Percentiles rank a stretch among this genome's conserved stretches.
Evolutionary conservation across 345 rosid genomes (phyloP).

Genomic region (Lepidium didymum): DNA sequence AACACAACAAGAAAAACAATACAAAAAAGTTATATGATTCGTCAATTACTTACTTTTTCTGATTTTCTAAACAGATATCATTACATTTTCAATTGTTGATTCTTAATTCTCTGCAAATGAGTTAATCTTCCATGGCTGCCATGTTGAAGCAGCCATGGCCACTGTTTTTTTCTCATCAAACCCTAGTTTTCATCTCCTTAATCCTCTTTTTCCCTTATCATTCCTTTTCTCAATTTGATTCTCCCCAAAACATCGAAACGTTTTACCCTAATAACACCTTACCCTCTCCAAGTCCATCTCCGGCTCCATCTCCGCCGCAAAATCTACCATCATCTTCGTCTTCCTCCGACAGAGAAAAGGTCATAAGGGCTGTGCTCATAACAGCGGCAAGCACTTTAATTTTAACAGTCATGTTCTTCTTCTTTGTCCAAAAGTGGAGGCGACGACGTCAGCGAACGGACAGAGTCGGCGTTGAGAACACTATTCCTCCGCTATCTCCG

Average conservation of each 20-base stretch:
- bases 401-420: conserved; percentile 49
- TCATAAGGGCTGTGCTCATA: conserved; percentile 56
- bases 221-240: conserved; percentile 34
- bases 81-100: background rate
- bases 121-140: conserved; percentile 34
- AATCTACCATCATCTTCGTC: conserved; percentile 15
- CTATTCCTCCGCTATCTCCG: conserved; percentile 6
- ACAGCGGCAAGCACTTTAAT: conserved; percentile 61
- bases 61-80: background rate
- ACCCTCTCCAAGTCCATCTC: conserved; percentile 26
- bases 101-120: conserved; percentile 5
- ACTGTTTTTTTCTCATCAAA: conserved; percentile 4
- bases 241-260: conserved; percentile 57
- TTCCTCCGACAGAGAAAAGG: conserved; percentile 3
- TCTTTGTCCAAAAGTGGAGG: conserved; percentile 30
- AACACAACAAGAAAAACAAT: background rate
- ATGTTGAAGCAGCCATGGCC: conserved; percentile 35
- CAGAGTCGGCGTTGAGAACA: conserved; percentile 4
- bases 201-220: conserved; percentile 18
- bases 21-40: background rate
- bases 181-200: background rate
- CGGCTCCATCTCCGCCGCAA: background rate
- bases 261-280: conserved; percentile 35
- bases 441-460: conserved; percentile 32
- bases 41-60: background rate